phyloP scores from a whole-genome alignment of 768 basidiomycete genomes.

The Naematelia aurantialba region DNA sequence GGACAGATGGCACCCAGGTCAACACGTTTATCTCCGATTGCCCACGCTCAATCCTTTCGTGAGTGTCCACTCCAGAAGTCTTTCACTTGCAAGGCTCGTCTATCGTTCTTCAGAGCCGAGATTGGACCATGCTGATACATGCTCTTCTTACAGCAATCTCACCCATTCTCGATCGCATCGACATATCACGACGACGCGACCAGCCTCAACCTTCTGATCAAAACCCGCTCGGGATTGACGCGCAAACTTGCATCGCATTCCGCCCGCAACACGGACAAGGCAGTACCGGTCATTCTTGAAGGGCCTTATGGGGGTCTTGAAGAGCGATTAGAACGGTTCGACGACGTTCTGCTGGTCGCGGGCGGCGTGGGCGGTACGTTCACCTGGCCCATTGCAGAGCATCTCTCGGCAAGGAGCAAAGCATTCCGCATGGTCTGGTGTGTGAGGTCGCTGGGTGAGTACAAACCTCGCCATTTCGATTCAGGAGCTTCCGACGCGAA shows the following conservation, averaged over 20 bases:
- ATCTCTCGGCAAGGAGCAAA: background rate
- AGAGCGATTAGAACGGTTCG: background rate
- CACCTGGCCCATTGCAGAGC: background rate
- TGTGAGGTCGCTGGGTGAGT: background rate
- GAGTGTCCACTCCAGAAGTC: background rate
- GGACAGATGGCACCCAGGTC: background rate
- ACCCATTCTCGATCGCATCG: background rate
- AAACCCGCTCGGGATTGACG: background rate
- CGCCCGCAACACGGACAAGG: background rate
- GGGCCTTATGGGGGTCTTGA: conserved; percentile 2
- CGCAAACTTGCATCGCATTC: background rate
- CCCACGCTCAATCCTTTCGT: background rate
- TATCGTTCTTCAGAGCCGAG: no score
- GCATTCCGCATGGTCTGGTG: conserved; percentile 4
- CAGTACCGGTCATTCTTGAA: background rate
- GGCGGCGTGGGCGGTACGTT: conserved; percentile 2
- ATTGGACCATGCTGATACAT: no score
- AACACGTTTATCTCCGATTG: background rate
- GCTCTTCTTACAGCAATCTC: no score
- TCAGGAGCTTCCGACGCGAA: no score
- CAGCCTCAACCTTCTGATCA: background rate
- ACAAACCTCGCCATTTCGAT: no score
- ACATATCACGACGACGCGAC: background rate
- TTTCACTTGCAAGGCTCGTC: no score
- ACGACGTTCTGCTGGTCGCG: conserved; percentile 1